Conservation (phyloP, 1,284 basidiomycete species). For the Pterulicium gracile region DNA sequence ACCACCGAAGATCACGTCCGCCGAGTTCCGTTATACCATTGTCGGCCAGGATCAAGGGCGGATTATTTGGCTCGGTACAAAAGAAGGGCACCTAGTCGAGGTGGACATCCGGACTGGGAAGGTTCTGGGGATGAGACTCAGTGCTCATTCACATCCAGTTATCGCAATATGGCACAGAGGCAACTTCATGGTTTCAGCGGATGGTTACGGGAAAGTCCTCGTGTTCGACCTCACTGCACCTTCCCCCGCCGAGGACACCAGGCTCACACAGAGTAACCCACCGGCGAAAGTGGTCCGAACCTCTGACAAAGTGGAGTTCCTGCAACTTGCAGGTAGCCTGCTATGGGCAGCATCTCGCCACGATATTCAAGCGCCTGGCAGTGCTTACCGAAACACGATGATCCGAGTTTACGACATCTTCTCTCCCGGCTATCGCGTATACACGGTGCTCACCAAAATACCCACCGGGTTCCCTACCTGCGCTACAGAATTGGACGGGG, state of each 20-base stretch:
- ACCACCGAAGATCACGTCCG: conserved; percentile 47
- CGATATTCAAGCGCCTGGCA: conserved; percentile 51
- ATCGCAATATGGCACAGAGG: conserved; percentile 65
- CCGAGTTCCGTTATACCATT: conserved; percentile 59
- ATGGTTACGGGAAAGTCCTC: conserved; percentile 75
- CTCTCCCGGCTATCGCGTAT: conserved; percentile 34
- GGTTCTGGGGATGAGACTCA: conserved; percentile 44
- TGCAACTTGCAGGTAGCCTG: background rate
- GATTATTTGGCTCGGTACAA: conserved; percentile 79
- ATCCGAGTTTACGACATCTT: conserved; percentile 74
- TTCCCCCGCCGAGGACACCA: conserved; percentile 19
- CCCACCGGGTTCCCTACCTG: conserved; percentile 74
- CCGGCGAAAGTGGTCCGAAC: conserved; percentile 60
- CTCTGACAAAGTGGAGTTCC: conserved; percentile 32
- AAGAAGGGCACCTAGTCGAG: conserved; percentile 80
- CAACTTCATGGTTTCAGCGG: conserved; percentile 63
- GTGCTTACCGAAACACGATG: conserved; percentile 78
- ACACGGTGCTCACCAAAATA: conserved; percentile 44
- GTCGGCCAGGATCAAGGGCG: conserved; percentile 26
- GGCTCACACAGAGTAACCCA: conserved; percentile 27
- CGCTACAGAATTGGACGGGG: conserved; percentile 62
- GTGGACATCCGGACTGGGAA: conserved; percentile 56
- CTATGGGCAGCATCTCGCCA: conserved; percentile 54
- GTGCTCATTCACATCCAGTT: conserved; percentile 57
- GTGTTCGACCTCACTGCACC: conserved; percentile 48